Base-by-base conservation (phyloP, 1,284 basidiomycete genomes). In the Puccinia brachypodii region DNA sequence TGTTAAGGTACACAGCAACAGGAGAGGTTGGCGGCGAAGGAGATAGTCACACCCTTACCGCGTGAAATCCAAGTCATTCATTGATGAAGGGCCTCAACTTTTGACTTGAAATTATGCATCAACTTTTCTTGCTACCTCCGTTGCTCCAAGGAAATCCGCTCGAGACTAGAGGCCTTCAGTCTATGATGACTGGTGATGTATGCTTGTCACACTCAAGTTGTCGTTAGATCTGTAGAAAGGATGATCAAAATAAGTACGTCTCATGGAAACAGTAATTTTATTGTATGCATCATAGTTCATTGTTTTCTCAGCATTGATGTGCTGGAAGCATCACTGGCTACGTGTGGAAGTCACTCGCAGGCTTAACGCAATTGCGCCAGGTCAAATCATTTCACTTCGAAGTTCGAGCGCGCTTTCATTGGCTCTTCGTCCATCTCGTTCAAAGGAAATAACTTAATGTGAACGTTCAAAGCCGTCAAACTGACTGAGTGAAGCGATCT, bases 221-320 rank as follows among this genome's bases (percentile, higher is more conserved):
- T 40, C 62, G 19, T 40, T 16, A 64, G 19, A 64, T 64, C 62
- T 64, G 36, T 64, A 11, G 62, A 64, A 38, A 64, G 62, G 62
- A 64, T 64, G 62, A 64, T 64, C 62, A 64, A 64, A n/a, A n/a
- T n/a, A n/a, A n/a, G n/a, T n/a, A n/a, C n/a, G 38, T 64, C 38
- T 64, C 36, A 38, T 13, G 19, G 14, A 64, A 40, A 40, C 4
- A 64, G 14, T 22, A 40, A 64, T 38, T 64, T 64, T 33, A 38
- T 31, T 22, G 62, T 60, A 33, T 64, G 62, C 28, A 64, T 40
- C 62, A 64, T 33, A 40, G 62, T 64, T 64, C 33, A 22, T 19
- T 38, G 40, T 33, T 64, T 64, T 64, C 62, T 64, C 36, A 38
- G 36, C 36, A 22, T 64, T 19, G 62, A 64, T 64, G 62, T 40